A percentile compares a stretch with the other conserved stretches of the same genome.
phyloP scores from a whole-genome alignment of 108 stramenopile species.

The Cylindrotheca closterium region DNA sequence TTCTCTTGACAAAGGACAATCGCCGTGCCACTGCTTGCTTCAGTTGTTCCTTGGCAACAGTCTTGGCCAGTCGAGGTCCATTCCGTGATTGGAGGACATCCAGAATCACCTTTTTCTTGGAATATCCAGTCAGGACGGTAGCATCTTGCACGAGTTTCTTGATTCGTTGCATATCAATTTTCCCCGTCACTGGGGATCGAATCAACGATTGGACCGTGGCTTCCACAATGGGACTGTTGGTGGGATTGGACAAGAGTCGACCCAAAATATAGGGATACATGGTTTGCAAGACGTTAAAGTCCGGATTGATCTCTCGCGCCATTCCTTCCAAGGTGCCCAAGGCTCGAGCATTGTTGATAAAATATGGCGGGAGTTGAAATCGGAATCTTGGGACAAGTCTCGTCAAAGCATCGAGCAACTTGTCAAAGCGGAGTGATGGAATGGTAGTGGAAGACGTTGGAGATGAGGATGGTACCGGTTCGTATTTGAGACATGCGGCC shows the following conservation, averaged over 20 bases:
- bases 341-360: slow-evolving; percentile 73
- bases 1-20: no score
- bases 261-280: slow-evolving; percentile 70
- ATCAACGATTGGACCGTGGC: slow-evolving; percentile 51
- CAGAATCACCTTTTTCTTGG: slow-evolving; percentile 43
- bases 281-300: slow-evolving; percentile 65
- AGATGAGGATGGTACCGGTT: neutral
- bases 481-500: slow-evolving; percentile 45
- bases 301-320: slow-evolving; percentile 63
- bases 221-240: slow-evolving; percentile 53
- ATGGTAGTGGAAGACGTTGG: slow-evolving; percentile 32
- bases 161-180: slow-evolving; percentile 44
- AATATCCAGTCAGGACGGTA: slow-evolving; percentile 51
- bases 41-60: slow-evolving; percentile 30
- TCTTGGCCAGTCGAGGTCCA: slow-evolving; percentile 41
- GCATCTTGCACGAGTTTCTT: slow-evolving; percentile 49
- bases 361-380: slow-evolving; percentile 76
- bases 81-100: slow-evolving; percentile 52
- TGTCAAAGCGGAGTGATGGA: slow-evolving; percentile 72
- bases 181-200: slow-evolving; percentile 35
- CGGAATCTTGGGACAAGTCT: slow-evolving; percentile 73
- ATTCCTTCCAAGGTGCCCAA: slow-evolving; percentile 72
- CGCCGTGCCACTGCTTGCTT: neutral
- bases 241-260: slow-evolving; percentile 59
- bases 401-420: slow-evolving; percentile 55